Percentiles rank a stretch among this genome's conserved stretches.
These are phyloP conservation scores for Prototheca stagnorum DNA, from an alignment of 163 green algal genomes.

Conservation along the genomic window DNA sequence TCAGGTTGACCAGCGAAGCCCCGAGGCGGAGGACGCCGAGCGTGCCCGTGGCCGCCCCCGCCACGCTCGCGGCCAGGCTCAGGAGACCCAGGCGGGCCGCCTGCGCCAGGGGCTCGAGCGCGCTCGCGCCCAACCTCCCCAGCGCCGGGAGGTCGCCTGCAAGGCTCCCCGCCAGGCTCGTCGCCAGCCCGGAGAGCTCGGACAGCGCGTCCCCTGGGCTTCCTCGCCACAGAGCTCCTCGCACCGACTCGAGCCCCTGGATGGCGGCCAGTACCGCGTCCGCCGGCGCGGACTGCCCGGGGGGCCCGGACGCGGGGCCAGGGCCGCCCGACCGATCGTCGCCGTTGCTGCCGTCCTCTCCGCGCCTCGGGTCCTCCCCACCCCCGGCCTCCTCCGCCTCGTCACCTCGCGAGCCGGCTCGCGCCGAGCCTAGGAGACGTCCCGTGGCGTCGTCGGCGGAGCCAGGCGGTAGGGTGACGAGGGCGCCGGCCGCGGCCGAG, in stretches of 20 bases:
- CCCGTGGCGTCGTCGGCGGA: too few relatives aligned
- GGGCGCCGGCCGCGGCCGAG: too few relatives aligned
- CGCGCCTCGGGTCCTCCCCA: too few relatives aligned
- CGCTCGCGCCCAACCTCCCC: constrained; percentile 14
- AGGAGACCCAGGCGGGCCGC: constrained; percentile 9
- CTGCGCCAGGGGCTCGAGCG: constrained; percentile 20
- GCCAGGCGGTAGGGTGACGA: too few relatives aligned
- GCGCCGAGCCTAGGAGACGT: too few relatives aligned
- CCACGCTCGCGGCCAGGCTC: constrained; percentile 23
- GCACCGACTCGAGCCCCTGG: constrained; percentile 5
- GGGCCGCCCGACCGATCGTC: too few relatives aligned
- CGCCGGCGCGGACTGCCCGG: constrained; percentile 3
- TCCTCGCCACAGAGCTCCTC: constrained; percentile 15
- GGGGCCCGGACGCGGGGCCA: constrained; percentile 5
- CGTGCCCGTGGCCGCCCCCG: constrained; percentile 31
- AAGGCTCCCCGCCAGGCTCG: background rate
- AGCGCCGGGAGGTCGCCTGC: constrained; percentile 18
- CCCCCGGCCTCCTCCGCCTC: too few relatives aligned
- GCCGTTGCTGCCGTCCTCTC: too few relatives aligned
- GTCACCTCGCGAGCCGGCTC: too few relatives aligned
- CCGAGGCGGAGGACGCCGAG: constrained; percentile 35
- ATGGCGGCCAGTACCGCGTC: constrained; percentile 4
- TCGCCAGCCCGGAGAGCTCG: constrained; percentile 9
- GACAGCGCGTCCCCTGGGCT: constrained; percentile 14
- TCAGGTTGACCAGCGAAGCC: constrained; percentile 31